Conservation (phyloP, 139 green algal species). For the Tetradesmus obliquus region DNA sequence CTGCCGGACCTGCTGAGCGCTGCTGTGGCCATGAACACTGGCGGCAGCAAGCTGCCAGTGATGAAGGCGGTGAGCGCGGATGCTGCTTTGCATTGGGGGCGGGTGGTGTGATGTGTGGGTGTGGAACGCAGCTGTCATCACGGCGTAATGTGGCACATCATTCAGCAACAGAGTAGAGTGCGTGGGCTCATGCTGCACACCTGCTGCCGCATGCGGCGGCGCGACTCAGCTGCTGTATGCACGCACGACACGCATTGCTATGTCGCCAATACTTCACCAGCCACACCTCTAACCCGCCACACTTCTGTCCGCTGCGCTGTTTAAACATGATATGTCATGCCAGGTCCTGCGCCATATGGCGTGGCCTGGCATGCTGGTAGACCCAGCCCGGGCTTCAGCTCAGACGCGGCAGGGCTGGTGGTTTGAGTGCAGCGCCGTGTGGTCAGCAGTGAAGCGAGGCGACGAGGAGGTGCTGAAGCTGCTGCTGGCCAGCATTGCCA, state of each 20-base stretch:
- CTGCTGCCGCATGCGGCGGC: too few species aligned
- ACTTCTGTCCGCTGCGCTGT: background rate
- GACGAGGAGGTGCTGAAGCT: slow-evolving; percentile 15
- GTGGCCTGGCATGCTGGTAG: background rate
- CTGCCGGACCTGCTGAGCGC: slow-evolving; percentile 17
- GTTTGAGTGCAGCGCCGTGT: slow-evolving; percentile 28
- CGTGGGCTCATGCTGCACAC: too few species aligned
- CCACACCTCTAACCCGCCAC: too few species aligned
- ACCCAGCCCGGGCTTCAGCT: background rate
- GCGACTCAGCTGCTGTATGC: too few species aligned
- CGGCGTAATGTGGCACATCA: too few species aligned
- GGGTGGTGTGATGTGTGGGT: too few species aligned
- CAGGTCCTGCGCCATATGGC: background rate
- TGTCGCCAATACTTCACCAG: too few species aligned
- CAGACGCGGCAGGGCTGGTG: background rate
- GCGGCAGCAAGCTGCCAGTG: background rate
- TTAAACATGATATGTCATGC: background rate
- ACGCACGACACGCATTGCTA: too few species aligned
- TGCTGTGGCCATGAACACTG: background rate
- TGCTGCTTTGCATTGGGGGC: background rate
- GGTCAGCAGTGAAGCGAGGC: slow-evolving; percentile 3
- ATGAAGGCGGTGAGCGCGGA: background rate
- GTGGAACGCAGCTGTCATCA: too few species aligned
- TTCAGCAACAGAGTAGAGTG: too few species aligned
- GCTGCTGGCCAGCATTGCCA: slow-evolving; percentile 20